phyloP scores from a whole-genome alignment of 2,329 filamentous ascomycete species.

The Exophiala sp. region DNA sequence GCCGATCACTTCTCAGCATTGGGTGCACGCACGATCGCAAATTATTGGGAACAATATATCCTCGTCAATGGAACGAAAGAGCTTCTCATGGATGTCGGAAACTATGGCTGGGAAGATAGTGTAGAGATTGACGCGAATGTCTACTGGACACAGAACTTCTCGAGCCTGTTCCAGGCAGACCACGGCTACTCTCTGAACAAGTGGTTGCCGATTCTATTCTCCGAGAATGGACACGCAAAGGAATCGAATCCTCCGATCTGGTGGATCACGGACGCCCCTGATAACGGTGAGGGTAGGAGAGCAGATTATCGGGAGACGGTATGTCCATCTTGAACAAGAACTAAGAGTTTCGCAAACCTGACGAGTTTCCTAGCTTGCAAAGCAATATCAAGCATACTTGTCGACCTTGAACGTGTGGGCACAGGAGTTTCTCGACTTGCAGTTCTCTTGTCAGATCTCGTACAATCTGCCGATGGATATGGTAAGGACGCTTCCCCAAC shows the following conservation, averaged over 20 bases:
- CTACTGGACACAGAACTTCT: slow-evolving; percentile 38
- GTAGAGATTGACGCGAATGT: slow-evolving; percentile 34
- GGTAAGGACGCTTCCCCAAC: slow-evolving; percentile 16
- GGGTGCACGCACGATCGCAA: slow-evolving; percentile 36
- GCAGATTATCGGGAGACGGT: not conserved
- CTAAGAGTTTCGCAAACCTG: not conserved
- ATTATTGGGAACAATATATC: slow-evolving; percentile 42
- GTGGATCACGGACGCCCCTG: not conserved
- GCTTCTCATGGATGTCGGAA: slow-evolving; percentile 33
- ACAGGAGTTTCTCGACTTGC: slow-evolving; percentile 30
- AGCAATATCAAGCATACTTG: slow-evolving; percentile 35
- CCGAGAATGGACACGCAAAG: not conserved
- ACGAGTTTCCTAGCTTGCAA: slow-evolving; percentile 5
- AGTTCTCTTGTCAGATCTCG: slow-evolving; percentile 39
- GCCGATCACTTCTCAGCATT: slow-evolving; percentile 40
- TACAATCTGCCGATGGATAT: slow-evolving; percentile 46
- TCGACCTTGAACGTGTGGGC: slow-evolving; percentile 33
- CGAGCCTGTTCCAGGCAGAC: slow-evolving; percentile 30
- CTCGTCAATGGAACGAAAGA: slow-evolving; percentile 33
- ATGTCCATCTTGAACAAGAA: not conserved
- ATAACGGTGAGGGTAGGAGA: not conserved
- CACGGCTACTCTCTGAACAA: slow-evolving; percentile 35
- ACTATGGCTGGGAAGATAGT: slow-evolving; percentile 34
- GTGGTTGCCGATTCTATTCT: slow-evolving; percentile 36
- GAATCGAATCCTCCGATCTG: not conserved